Percentiles rank a stretch among this genome's conserved stretches.
phyloP scores from a whole-genome alignment of 2,329 filamentous ascomycete species.

The Helminthosporium solani region DNA sequence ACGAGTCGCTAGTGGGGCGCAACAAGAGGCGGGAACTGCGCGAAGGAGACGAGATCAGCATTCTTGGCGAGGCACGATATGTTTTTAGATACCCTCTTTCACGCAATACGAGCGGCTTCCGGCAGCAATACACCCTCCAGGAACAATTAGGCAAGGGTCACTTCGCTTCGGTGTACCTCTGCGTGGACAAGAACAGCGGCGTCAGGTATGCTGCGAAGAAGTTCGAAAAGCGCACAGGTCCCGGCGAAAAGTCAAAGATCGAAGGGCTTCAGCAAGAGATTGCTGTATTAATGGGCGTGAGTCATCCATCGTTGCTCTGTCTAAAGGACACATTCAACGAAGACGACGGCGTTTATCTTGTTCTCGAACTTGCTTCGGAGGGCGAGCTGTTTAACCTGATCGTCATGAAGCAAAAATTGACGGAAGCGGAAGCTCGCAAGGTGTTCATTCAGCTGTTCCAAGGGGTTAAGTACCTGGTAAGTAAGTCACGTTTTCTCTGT shows the following conservation, averaged over 20 bases:
- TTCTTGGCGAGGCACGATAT: slow-evolving; percentile 82
- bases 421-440: slow-evolving; percentile 79
- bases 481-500: slow-evolving; percentile 26
- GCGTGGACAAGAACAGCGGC: slow-evolving; percentile 81
- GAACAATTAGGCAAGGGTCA: slow-evolving; percentile 91
- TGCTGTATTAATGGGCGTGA: slow-evolving; percentile 94
- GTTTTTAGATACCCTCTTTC: slow-evolving; percentile 79
- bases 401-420: slow-evolving; percentile 83
- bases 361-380: slow-evolving; percentile 86
- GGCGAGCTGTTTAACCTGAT: slow-evolving; percentile 97
- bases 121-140: slow-evolving; percentile 80
- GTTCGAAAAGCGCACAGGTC: slow-evolving; percentile 81
- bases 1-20: slow-evolving; percentile 84
- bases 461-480: slow-evolving; percentile 90
- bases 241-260: slow-evolving; percentile 78
- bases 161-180: slow-evolving; percentile 91
- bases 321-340: slow-evolving; percentile 96
- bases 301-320: slow-evolving; percentile 88
- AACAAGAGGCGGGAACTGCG: slow-evolving; percentile 88
- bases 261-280: slow-evolving; percentile 94
- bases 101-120: slow-evolving; percentile 67
- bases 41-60: slow-evolving; percentile 86
- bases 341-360: slow-evolving; percentile 82
- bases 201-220: slow-evolving; percentile 89
- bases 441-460: slow-evolving; percentile 91